Base-by-base conservation (phyloP, 2,329 filamentous ascomycete genomes). In the Pseudogymnoascus sp. region DNA sequence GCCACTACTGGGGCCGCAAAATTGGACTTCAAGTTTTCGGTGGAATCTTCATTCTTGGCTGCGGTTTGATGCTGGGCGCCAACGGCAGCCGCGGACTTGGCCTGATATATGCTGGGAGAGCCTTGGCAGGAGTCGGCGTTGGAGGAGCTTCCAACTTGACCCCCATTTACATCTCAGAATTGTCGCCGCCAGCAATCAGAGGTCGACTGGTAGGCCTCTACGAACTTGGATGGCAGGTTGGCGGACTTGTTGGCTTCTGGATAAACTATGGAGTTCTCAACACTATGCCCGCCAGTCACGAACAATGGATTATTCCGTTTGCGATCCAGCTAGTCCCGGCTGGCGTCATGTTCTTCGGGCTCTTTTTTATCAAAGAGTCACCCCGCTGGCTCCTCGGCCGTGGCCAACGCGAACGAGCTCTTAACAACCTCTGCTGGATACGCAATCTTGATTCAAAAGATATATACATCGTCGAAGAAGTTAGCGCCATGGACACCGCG, bases 391-490 rank as follows among this genome's bases (percentile, higher is more conserved):
- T 90, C 20, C 86, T 89, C 67, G 78, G 79, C 54, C 83, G 84
- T 66, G 83, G 82, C 38, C 76, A 78, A 16, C 79, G 83, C 58
- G 82, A 88, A 37, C 73, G 86, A 68, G 86, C 81, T 14, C 75
- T 84, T 63, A 73, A 77, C 61, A 80, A 79, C 43, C 77, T 88
- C 54, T 84, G 80, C 77, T 88, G 85, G 84, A 83, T 89, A 65
- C 79, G 86, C 39, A 81, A 85, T 58, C 78, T 87, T 1, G 71
- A 76, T 7, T 70, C 74, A 0, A 76, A 80, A 5, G 79, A 89
- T 64, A 73, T 77, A 57, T 91, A 92, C 71, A 86, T 92, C 62
- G 75, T 87, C 1, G 88, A 92, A 70, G 89, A 92, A 72, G 78
- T 92, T 22, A 79, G 80, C 61, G 85, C 81, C 64, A 87, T 92